Conservation (phyloP, 805 yeast species). For the Komagataella phaffii region DNA sequence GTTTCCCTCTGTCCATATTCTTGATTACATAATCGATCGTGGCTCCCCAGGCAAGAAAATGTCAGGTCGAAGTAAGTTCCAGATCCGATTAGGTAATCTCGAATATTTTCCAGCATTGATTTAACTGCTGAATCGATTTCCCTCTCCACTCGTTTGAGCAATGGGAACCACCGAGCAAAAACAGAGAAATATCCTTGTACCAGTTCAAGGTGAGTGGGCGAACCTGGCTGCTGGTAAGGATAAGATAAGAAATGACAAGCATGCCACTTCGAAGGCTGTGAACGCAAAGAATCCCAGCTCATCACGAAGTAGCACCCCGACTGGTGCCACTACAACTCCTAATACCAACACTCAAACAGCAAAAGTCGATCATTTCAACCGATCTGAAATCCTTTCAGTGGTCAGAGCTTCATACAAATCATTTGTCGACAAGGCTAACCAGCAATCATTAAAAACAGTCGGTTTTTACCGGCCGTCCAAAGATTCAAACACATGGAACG, state of each 20-base stretch:
- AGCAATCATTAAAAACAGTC: background rate
- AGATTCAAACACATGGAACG: background rate
- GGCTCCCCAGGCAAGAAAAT: background rate
- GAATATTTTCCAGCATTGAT: background rate
- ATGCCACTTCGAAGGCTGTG: background rate
- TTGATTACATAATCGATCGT: background rate
- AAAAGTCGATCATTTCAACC: background rate
- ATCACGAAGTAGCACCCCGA: background rate
- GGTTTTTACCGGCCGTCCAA: background rate
- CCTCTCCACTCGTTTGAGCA: background rate
- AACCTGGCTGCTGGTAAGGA: background rate
- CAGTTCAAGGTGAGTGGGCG: background rate
- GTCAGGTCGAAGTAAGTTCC: background rate
- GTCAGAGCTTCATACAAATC: background rate
- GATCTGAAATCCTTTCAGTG: background rate
- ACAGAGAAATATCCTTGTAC: background rate
- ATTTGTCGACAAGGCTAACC: background rate
- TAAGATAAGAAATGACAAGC: background rate
- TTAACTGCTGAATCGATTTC: background rate
- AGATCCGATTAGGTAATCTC: background rate
- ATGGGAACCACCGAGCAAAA: background rate
- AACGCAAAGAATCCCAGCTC: background rate
- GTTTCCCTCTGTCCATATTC: background rate
- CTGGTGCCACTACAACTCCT: background rate
- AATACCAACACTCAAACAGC: background rate